A percentile compares a stretch with the other conserved stretches of the same genome.
Conservation (phyloP, 2,329 filamentous ascomycete species). For the Catunica adiposa region DNA sequence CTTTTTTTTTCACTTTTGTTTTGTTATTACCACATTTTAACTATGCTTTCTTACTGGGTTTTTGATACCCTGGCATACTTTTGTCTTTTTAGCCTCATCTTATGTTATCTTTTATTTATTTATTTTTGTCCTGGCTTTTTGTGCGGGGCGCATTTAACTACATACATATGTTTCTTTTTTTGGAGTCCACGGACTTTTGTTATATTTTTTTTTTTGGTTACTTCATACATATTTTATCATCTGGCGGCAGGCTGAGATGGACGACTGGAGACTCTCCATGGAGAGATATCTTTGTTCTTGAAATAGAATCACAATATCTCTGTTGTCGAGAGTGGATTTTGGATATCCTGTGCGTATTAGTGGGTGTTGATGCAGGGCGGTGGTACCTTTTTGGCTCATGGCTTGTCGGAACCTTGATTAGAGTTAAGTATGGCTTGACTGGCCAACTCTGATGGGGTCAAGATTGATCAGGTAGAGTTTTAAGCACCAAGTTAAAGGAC, state of each 20-base stretch:
- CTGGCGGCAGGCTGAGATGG: neutral
- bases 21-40: neutral
- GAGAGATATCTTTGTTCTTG: too few species aligned
- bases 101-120: slow-evolving; percentile 3
- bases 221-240: neutral
- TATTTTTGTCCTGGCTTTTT: slow-evolving; percentile 1
- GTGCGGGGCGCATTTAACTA: slow-evolving; percentile 1
- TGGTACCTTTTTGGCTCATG: too few species aligned
- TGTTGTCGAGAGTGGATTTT: too few species aligned
- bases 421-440: too few species aligned
- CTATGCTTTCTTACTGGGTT: slow-evolving; percentile 1
- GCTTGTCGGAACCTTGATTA: too few species aligned
- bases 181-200: neutral
- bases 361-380: too few species aligned
- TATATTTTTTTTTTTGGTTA: neutral
- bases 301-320: too few species aligned
- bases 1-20: neutral
- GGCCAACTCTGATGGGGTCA: too few species aligned
- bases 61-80: neutral
- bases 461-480: too few species aligned
- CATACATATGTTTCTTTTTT: neutral
- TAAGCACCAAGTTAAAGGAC: too few species aligned
- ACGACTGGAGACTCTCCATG: too few species aligned
- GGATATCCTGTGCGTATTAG: too few species aligned
- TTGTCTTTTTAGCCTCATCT: neutral